Conservation (phyloP, 306 rosid genomes). For the Quercus variabilis region DNA sequence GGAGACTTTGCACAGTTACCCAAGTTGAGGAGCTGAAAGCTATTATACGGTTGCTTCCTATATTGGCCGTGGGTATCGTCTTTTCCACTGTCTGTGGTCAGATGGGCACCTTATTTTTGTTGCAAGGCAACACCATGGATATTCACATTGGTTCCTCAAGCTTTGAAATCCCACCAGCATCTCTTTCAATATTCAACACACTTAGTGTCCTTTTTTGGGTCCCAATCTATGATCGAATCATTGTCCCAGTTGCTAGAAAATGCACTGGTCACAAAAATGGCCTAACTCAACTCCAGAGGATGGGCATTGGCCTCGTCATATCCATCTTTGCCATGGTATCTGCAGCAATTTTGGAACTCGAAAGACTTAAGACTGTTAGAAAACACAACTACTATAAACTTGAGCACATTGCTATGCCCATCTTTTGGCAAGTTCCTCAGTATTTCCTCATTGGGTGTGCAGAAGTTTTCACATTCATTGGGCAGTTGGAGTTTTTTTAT, state of each 20-base stretch:
- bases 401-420: conserved; percentile 37
- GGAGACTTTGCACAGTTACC: conserved; percentile 87
- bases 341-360: conserved; percentile 37
- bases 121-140: conserved; percentile 72
- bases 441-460: conserved; percentile 53
- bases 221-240: conserved; percentile 67
- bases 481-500: conserved; percentile 54
- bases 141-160: conserved; percentile 34
- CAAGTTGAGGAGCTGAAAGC: conserved; percentile 94
- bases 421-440: conserved; percentile 59
- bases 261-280: conserved; percentile 45
- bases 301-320: conserved; percentile 50
- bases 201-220: conserved; percentile 88
- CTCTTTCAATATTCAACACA: conserved; percentile 68
- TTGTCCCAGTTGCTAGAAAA: conserved; percentile 43
- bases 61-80: conserved; percentile 84
- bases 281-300: conserved; percentile 50
- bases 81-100: conserved; percentile 74
- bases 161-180: conserved; percentile 69
- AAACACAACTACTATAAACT: conserved; percentile 27
- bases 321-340: conserved; percentile 44
- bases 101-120: conserved; percentile 66
- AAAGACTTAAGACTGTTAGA: conserved; percentile 35
- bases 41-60: conserved; percentile 67
- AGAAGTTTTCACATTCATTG: conserved; percentile 39